Base-by-base conservation (phyloP, 2,329 filamentous ascomycete species). In the Cladophialophora chaetospira region DNA sequence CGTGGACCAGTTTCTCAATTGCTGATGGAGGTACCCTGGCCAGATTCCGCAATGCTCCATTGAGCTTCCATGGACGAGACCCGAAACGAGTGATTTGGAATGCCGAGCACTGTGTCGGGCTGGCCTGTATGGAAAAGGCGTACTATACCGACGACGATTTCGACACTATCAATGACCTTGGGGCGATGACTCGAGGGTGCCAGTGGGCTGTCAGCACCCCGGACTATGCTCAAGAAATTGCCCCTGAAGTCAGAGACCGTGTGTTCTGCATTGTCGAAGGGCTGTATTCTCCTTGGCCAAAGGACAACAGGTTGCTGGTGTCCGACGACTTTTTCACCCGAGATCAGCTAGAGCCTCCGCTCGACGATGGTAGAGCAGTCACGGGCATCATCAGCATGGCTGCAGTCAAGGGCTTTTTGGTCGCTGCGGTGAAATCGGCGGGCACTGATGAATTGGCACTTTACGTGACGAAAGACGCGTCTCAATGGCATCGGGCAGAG, bases 381-480 rank as follows among this genome's bases (percentile, higher is more conserved):
- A 82, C 85, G 63, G 93, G 94, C 53, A 82, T 96, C 63, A 83
- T 91, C 62, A 93, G 88, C 70, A 77, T 96, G 62, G 92, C 90
- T 3, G 78, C 86, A 8, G 89, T 96, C 59, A 96, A 96, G 73
- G 89, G 88, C 66, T 96, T 88, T 69, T 76, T 99, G 28, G 82
- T 99, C 36, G 89, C 88, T 13, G 94, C 93, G 31, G 88, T 89
- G 3, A 86, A 87, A 60, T 88, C 91, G 15, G 79, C 84, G 31
- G 85, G 87, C 47, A 96, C 91, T 9, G 87, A 89, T 65, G 95
- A 99, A 74, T 88, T 97, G 81, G 91, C 91, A 3, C 82, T 99
- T 53, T 99, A 89, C 71, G 87, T 97, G 54, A 91, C 90, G 8
- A 85, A 89, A 65, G 91, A 99, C 71, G 87, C 89, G 10, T 78